phyloP scores from a whole-genome alignment of 441 rosid species.

The Codiaeum variegatum region DNA sequence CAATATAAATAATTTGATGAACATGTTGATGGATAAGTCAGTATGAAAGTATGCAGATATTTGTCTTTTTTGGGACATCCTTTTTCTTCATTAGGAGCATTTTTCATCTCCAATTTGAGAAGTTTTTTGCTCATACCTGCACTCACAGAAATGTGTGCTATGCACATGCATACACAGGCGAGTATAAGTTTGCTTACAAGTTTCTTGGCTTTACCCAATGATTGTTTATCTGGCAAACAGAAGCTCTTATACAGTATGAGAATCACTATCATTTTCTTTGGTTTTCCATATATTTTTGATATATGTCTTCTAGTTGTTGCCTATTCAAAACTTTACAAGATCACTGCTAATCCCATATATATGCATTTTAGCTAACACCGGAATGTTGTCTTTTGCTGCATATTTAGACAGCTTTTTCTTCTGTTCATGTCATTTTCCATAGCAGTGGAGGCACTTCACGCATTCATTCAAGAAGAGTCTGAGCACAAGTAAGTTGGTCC shows the following conservation, averaged over 20 bases:
- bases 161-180: neutral
- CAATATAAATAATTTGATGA: neutral
- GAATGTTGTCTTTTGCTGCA: constrained; percentile 48
- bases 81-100: neutral
- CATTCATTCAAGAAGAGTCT: constrained; percentile 94
- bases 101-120: too few relatives aligned
- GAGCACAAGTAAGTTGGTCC: constrained; percentile 79
- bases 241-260: neutral
- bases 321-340: neutral
- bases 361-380: constrained; percentile 34
- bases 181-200: neutral
- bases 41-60: neutral
- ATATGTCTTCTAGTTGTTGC: neutral
- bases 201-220: neutral
- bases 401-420: constrained; percentile 98
- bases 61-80: neutral
- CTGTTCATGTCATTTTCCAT: constrained; percentile 96
- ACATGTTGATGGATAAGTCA: neutral
- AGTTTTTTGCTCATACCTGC: neutral
- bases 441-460: constrained; percentile 98
- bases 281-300: neutral
- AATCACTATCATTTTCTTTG: neutral
- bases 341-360: constrained; percentile 4
- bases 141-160: neutral
- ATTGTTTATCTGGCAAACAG: neutral